phyloP scores from a whole-genome alignment of 2,329 filamentous ascomycete species.

The Nemania sp. region DNA sequence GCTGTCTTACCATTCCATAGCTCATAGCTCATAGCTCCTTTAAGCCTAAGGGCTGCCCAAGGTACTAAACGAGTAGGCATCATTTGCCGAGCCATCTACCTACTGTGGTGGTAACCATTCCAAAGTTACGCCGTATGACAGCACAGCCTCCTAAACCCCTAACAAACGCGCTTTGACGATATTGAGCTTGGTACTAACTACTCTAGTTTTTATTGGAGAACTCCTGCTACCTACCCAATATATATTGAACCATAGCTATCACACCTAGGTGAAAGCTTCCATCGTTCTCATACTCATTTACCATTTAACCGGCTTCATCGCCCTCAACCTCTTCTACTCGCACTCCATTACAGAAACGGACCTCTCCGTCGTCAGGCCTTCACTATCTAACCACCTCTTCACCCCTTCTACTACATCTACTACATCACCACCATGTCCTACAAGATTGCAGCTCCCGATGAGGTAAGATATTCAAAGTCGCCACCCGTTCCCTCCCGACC shows the following conservation, averaged over 20 bases:
- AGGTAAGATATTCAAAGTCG: conserved; percentile 51
- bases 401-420: not conserved
- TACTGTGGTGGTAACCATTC: not conserved
- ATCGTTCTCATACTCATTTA: not conserved
- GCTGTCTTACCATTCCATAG: not conserved
- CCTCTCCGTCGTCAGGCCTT: not conserved
- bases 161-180: too few relatives aligned
- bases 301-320: not conserved
- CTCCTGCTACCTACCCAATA: not conserved
- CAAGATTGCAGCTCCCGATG: conserved; percentile 76
- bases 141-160: not conserved
- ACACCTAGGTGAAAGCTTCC: conserved; percentile 3
- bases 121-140: not conserved
- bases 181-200: too few relatives aligned
- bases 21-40: too few relatives aligned
- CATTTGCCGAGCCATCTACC: not conserved
- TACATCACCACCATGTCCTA: conserved; percentile 38
- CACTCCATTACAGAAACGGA: not conserved
- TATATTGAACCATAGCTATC: conserved; percentile 4
- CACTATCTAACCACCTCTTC: not conserved
- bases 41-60: too few relatives aligned
- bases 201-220: too few relatives aligned
- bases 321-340: not conserved
- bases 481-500: not conserved
- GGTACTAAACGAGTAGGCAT: not conserved